A percentile compares a stretch with the other conserved stretches of the same genome.
These are phyloP conservation scores for Isatis tinctoria DNA, from an alignment of 345 rosid species.

Conservation along the genomic window DNA sequence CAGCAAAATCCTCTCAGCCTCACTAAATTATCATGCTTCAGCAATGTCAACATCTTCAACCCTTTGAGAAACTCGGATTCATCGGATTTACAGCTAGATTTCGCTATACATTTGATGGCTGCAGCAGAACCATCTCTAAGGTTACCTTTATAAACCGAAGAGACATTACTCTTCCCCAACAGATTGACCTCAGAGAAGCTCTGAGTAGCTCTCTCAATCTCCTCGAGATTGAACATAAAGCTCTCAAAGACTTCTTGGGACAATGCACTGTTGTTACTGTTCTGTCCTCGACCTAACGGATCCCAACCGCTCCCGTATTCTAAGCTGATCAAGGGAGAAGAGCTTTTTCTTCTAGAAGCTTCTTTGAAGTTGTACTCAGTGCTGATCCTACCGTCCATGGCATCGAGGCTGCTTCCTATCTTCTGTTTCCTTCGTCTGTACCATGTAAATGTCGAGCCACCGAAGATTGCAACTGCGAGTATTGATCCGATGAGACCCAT, in stretches of 20 bases:
- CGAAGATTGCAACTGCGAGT: constrained; percentile 35
- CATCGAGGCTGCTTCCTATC: constrained; percentile 56
- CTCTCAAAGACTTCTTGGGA: constrained; percentile 87
- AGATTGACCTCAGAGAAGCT: constrained; percentile 76
- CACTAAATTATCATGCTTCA: constrained; percentile 79
- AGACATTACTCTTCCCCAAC: constrained; percentile 69
- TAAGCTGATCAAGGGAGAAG: constrained; percentile 74
- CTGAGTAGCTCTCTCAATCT: constrained; percentile 91
- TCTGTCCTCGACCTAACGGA: constrained; percentile 63
- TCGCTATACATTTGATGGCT: constrained; percentile 70
- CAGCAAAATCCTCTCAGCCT: constrained; percentile 90
- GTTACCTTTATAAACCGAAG: constrained; percentile 73
- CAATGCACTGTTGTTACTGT: constrained; percentile 38
- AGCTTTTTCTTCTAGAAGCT: constrained; percentile 44
- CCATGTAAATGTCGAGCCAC: constrained; percentile 50
- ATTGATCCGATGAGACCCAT: constrained; percentile 48
- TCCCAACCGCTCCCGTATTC: constrained; percentile 97
- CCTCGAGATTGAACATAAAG: constrained; percentile 88
- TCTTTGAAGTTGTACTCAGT: constrained; percentile 64
- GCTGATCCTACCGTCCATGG: constrained; percentile 60
- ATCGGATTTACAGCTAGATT: constrained; percentile 80
- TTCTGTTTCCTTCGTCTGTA: constrained; percentile 67
- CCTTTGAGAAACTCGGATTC: constrained; percentile 83
- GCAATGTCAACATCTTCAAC: constrained; percentile 56
- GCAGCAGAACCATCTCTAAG: constrained; percentile 82